These are phyloP conservation scores for Giardia muris DNA, from an alignment of 208 protist genomes.

Conservation along the genomic window DNA sequence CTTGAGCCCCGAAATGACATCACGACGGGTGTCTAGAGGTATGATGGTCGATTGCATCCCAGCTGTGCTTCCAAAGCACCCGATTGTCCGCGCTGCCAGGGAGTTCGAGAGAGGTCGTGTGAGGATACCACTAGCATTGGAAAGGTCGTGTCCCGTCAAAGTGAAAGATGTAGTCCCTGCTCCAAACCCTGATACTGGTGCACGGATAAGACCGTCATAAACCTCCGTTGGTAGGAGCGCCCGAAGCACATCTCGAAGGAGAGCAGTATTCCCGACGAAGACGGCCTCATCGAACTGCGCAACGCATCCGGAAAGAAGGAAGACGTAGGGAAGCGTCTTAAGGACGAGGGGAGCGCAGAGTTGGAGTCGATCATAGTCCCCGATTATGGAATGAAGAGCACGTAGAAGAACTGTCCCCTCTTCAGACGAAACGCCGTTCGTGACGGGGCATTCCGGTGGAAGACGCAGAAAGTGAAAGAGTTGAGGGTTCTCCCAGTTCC, in stretches of 20 bases:
- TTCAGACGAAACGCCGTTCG: too few relatives aligned
- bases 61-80: background rate
- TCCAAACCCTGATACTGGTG: background rate
- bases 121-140: background rate
- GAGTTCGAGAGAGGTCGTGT: background rate
- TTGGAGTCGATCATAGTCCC: too few relatives aligned
- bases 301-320: background rate
- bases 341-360: background rate
- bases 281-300: background rate
- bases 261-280: background rate
- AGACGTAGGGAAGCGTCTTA: background rate
- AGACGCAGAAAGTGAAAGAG: too few relatives aligned
- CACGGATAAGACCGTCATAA: background rate
- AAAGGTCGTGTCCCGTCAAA: background rate
- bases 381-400: too few relatives aligned
- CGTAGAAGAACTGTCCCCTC: too few relatives aligned
- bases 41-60: background rate
- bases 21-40: background rate
- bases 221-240: background rate
- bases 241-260: background rate
- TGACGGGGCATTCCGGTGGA: too few relatives aligned
- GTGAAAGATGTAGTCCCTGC: background rate
- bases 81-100: background rate
- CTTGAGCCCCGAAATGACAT: background rate
- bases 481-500: too few relatives aligned